Evolutionary conservation across 2,329 filamentous ascomycete species (phyloP).

Genomic region (Juglanconis juglandina): DNA sequence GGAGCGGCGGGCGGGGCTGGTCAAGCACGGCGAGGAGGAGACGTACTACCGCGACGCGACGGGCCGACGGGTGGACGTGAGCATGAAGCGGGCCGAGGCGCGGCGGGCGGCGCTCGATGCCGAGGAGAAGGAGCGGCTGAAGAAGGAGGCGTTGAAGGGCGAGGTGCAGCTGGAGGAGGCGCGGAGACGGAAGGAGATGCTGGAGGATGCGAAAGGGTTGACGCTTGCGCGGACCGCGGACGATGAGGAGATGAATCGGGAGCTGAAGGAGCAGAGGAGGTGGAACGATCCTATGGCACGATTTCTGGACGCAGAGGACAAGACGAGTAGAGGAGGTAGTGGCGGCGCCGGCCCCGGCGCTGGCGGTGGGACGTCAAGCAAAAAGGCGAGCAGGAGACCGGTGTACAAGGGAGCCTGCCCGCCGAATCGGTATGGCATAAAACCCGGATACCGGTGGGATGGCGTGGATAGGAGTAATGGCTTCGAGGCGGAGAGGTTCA

Average conservation of each 20-base stretch:
- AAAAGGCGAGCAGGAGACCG: slow-evolving; percentile 45
- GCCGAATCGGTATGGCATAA: slow-evolving; percentile 91
- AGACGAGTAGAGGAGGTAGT: slow-evolving; percentile 16
- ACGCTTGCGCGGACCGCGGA: slow-evolving; percentile 75
- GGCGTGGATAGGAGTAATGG: slow-evolving; percentile 92
- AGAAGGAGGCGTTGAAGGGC: slow-evolving; percentile 67
- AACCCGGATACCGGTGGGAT: slow-evolving; percentile 92
- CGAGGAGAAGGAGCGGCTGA: slow-evolving; percentile 66
- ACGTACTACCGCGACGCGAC: slow-evolving; percentile 95
- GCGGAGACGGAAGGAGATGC: slow-evolving; percentile 58
- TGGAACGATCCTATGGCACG: slow-evolving; percentile 94
- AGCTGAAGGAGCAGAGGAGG: slow-evolving; percentile 69
- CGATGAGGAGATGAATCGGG: slow-evolving; percentile 80
- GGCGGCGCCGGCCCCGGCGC: slow-evolving; percentile 7
- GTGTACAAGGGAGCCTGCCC: slow-evolving; percentile 75
- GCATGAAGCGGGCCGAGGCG: slow-evolving; percentile 84
- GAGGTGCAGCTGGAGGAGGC: slow-evolving; percentile 76
- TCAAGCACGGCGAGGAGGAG: slow-evolving; percentile 52
- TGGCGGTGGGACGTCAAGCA: slow-evolving; percentile 25
- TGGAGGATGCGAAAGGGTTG: slow-evolving; percentile 82
- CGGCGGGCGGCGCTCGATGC: slow-evolving; percentile 63
- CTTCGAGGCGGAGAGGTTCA: slow-evolving; percentile 91
- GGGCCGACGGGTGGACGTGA: slow-evolving; percentile 88
- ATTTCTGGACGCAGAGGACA: slow-evolving; percentile 61
- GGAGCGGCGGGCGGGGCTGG: slow-evolving; percentile 30